Conservation (phyloP, 2,329 filamentous ascomycete species). For the Akanthomyces uredinophilus region DNA sequence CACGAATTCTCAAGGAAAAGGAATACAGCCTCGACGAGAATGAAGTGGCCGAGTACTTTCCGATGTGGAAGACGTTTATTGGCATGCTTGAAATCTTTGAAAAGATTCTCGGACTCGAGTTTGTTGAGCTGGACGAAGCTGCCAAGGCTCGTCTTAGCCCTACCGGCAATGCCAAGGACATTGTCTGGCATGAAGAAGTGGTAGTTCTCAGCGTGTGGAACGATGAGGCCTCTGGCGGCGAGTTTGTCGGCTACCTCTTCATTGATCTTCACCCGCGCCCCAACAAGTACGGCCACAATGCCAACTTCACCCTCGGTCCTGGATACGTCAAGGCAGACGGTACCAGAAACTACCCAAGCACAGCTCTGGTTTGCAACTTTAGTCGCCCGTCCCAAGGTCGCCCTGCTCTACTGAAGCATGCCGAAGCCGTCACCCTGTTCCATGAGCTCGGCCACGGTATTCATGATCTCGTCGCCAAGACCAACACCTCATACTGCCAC, state of each 20-base stretch:
- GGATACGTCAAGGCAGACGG: constrained; percentile 64
- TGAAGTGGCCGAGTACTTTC: constrained; percentile 80
- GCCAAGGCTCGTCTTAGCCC: constrained; percentile 61
- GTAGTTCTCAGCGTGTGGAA: constrained; percentile 80
- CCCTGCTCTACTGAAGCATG: constrained; percentile 74
- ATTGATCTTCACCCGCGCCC: constrained; percentile 74
- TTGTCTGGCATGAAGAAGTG: constrained; percentile 80
- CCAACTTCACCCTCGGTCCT: constrained; percentile 77
- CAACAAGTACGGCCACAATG: constrained; percentile 80
- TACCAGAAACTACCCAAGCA: constrained; percentile 68
- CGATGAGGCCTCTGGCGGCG: constrained; percentile 62
- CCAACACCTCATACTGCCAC: constrained; percentile 61
- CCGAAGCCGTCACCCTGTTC: constrained; percentile 78
- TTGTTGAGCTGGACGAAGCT: constrained; percentile 64
- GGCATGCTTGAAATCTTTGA: constrained; percentile 83
- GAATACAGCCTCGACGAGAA: constrained; percentile 76
- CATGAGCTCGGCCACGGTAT: constrained; percentile 70
- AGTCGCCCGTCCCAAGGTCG: constrained; percentile 73
- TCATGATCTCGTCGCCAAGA: constrained; percentile 61
- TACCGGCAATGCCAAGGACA: constrained; percentile 63
- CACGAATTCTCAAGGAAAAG: constrained; percentile 72
- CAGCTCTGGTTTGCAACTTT: constrained; percentile 80
- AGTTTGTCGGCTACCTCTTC: constrained; percentile 78
- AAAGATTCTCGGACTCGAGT: constrained; percentile 72
- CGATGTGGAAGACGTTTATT: constrained; percentile 64